A percentile compares a stretch with the other conserved stretches of the same genome.
phyloP scores from a whole-genome alignment of 192 early-diverging fungal species.

The Backusella mclennaniae region DNA sequence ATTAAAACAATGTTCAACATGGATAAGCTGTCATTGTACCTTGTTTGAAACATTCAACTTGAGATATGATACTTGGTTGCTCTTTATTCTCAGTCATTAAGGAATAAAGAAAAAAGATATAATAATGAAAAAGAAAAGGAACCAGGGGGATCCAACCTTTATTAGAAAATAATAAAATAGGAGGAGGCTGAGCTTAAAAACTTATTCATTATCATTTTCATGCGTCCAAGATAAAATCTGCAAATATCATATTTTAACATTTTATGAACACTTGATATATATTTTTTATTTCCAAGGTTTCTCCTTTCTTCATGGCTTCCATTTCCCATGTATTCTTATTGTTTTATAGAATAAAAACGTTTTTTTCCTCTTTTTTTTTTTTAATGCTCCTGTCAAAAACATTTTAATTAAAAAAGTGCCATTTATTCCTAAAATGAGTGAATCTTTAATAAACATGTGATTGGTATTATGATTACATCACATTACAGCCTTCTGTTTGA shows the following conservation, averaged over 20 bases:
- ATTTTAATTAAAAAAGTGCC: no score
- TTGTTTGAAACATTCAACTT: constrained; percentile 2
- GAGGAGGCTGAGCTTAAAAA: background rate
- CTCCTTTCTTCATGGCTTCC: background rate
- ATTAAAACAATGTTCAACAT: no score
- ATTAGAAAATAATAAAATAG: background rate
- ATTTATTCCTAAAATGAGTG: background rate
- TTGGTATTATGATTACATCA: no score
- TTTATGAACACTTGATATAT: background rate
- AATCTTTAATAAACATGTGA: no score
- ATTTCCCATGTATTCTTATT: background rate
- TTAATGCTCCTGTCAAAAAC: background rate
- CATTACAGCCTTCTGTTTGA: no score
- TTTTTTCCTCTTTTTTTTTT: background rate
- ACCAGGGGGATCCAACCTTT: background rate
- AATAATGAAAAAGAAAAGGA: background rate
- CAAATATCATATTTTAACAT: background rate
- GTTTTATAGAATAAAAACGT: background rate
- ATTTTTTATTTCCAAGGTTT: background rate
- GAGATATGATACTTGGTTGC: background rate
- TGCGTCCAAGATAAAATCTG: background rate
- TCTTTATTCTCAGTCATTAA: background rate
- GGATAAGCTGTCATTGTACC: background rate
- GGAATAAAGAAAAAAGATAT: background rate
- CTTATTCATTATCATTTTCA: background rate